Conservation (phyloP, 2,329 filamentous ascomycete species). For the Stagonosporopsis chrysanthemi region DNA sequence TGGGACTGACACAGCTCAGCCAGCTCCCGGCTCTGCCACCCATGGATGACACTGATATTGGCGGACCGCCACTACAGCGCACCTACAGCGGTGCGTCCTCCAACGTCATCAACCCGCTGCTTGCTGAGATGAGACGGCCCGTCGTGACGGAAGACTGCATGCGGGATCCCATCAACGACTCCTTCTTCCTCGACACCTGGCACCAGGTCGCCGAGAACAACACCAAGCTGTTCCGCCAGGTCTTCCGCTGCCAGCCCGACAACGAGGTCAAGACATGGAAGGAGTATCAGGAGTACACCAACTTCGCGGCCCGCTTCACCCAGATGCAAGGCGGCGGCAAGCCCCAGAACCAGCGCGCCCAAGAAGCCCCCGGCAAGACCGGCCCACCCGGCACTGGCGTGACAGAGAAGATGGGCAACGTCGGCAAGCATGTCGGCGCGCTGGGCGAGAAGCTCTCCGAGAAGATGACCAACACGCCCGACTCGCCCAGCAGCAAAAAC, state of each 20-base stretch:
- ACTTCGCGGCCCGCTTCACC: conserved; percentile 80
- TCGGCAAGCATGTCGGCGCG: conserved; percentile 34
- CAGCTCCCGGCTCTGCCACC: conserved; percentile 75
- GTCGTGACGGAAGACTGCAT: conserved; percentile 90
- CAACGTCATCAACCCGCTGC: conserved; percentile 56
- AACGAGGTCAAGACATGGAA: conserved; percentile 93
- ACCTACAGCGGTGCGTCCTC: conserved; percentile 61
- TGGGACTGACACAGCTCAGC: conserved; percentile 72
- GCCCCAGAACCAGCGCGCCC: conserved; percentile 58
- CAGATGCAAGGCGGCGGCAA: conserved; percentile 66
- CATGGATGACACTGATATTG: conserved; percentile 82
- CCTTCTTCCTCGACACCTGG: conserved; percentile 91
- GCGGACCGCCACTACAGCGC: conserved; percentile 70
- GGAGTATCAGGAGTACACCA: conserved; percentile 84
- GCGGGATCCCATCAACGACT: conserved; percentile 82
- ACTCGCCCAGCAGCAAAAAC: conserved; percentile 25
- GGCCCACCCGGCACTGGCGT: conserved; percentile 56
- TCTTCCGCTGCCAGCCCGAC: conserved; percentile 97
- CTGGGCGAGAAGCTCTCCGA: conserved; percentile 43
- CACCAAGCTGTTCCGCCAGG: conserved; percentile 89
- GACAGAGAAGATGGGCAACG: conserved; percentile 36
- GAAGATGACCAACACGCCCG: conserved; percentile 34
- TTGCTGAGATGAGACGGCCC: conserved; percentile 74
- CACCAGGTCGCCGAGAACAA: conserved; percentile 88
- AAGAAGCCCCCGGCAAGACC: conserved; percentile 57